Base-by-base conservation (phyloP, 2,329 filamentous ascomycete species). In the Pezicula rhizophila region DNA sequence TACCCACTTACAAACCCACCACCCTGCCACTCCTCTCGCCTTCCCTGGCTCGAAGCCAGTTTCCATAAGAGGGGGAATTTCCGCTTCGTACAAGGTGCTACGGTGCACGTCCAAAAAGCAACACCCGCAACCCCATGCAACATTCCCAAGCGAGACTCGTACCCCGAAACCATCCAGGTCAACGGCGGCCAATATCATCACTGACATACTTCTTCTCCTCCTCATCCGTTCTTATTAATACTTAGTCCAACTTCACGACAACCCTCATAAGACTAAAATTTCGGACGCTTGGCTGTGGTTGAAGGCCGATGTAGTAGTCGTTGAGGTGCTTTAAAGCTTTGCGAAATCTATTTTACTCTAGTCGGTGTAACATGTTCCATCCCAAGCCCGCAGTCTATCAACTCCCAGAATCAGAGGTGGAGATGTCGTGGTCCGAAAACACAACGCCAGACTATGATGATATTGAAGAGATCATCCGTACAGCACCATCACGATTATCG, bases 391-490 rank as follows among this genome's bases (percentile, higher is more conserved):
- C 25, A 12, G 14, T 42, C 23, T 40, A 40, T 14, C 38, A 40
- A 18, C 17, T 40, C 17, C 40, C 40, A 20, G 40, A 28, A 11
- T 17, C 40, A 15, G 55, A 58, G 51, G 48, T 49, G 7, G 50
- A 53, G 17, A 52, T 41, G 25, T 55, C 53, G 8, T 58, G 49
- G 47, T 55, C 55, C 15, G 40, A 55, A 25, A 55, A 53, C 26
- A 56, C 53, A 12, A 53, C 55, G 11, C 56, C 57, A n/a, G 41
- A 45, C 17, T 57, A 52, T 39, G 55, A 57, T 18, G 55, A 56
- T 26, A 50, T 62, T 34, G 58, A 62, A 42, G 58, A 59, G 39
- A 46, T 60, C 33, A 47, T 52, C 8, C 52, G 53, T 37, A 42
- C 48, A 40, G 49, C 45, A 10, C 49, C 44, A 4, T 37, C 46